Percentiles rank a stretch among this genome's conserved stretches.
Evolutionary conservation across 2,329 filamentous ascomycete genomes (phyloP).

Genomic region (Aspergillus luchuensis): DNA sequence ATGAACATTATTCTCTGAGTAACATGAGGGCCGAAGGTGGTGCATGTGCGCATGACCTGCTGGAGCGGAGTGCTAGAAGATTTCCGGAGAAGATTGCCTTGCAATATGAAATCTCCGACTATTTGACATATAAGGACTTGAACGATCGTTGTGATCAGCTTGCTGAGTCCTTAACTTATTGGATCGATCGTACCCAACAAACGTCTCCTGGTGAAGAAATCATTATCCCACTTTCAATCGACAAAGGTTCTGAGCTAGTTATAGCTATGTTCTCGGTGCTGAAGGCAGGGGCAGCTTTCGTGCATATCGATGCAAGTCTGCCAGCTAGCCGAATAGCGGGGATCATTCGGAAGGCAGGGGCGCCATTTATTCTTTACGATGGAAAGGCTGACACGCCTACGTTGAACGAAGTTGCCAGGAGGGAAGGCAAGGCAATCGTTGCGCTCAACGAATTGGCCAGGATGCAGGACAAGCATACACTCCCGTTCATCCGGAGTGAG

Average conservation of each 20-base stretch:
- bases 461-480: not conserved
- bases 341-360: not conserved
- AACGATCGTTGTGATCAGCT: not conserved
- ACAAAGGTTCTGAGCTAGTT: not conserved
- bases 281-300: slow-evolving; percentile 4
- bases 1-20: no score
- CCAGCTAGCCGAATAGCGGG: not conserved
- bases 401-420: not conserved
- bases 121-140: not conserved
- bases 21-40: no score
- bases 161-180: not conserved
- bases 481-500: not conserved
- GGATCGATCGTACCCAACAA: not conserved
- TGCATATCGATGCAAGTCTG: not conserved
- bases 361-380: not conserved
- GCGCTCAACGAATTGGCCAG: not conserved
- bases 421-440: not conserved
- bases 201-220: not conserved
- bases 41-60: not conserved
- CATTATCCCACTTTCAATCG: slow-evolving; percentile 1
- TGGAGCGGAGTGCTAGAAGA: not conserved
- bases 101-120: not conserved
- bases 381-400: not conserved
- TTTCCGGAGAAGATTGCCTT: not conserved
- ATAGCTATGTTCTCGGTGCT: slow-evolving; percentile 11